Evolutionary conservation across 2,329 filamentous ascomycete species (phyloP).

Genomic region (Venturia oleaginea): DNA sequence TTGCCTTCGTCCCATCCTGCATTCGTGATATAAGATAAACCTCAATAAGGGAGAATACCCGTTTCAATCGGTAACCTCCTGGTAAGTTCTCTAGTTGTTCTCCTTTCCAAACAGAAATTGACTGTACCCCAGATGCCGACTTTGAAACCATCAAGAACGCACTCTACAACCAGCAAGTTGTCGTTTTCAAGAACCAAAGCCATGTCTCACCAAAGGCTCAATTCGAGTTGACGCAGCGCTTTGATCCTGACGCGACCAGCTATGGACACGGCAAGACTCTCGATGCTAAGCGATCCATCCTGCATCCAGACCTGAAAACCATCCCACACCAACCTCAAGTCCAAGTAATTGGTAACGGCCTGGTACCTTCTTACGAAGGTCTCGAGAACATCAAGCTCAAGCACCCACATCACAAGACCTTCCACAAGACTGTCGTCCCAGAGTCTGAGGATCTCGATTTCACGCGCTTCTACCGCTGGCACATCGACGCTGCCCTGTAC

Average conservation of each 20-base stretch:
- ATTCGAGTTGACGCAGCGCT: conserved; percentile 63
- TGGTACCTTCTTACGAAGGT: conserved; percentile 60
- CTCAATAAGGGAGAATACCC: conserved; percentile 13
- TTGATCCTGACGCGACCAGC: conserved; percentile 53
- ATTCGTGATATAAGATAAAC: conserved; percentile 1
- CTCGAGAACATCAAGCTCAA: conserved; percentile 57
- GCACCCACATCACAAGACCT: conserved; percentile 70
- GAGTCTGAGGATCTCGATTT: conserved; percentile 49
- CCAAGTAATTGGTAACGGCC: conserved; percentile 71
- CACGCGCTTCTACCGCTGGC: conserved; percentile 65
- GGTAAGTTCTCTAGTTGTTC: conserved; percentile 6
- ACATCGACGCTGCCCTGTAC: conserved; percentile 71
- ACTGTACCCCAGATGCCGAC: conserved; percentile 43
- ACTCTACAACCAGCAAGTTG: conserved; percentile 59
- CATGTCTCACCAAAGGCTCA: conserved; percentile 60
- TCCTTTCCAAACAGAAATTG: neutral
- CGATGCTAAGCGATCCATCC: conserved; percentile 54
- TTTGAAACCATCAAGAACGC: conserved; percentile 55
- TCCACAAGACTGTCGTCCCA: conserved; percentile 58
- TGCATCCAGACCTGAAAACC: conserved; percentile 73
- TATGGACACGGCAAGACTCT: conserved; percentile 73
- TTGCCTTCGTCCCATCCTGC: neutral
- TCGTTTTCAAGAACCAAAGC: conserved; percentile 61
- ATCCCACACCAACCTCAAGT: conserved; percentile 72
- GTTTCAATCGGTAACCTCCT: conserved; percentile 16